Base-by-base conservation (phyloP, 495 filamentous ascomycete species). In the Lasiosphaeria miniovina region DNA sequence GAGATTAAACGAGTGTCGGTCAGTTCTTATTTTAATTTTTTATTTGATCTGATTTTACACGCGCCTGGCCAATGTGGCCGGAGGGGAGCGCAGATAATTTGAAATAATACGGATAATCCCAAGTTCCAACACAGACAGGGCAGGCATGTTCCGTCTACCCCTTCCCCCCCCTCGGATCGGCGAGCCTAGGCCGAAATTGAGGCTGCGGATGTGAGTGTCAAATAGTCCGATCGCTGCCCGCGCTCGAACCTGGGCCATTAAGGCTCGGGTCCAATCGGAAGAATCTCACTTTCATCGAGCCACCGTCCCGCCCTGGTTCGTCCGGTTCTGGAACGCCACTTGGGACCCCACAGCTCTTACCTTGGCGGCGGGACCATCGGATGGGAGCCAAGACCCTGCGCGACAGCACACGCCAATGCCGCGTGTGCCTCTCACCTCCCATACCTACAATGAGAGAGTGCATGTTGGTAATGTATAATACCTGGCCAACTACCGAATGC, bases 211-310 rank as follows among this genome's bases (percentile, higher is more conserved):
- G 24, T 24, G 24, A 24, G 24, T 24, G 11, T 9, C 34, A n/a
- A n/a, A 38, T 15, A 38, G 57, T 59, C 49, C 57, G 57, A 59
- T 59, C 57, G 49, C 48, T 34, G 48, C 57, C 57, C 52, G 57
- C 57, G 52, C 49, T 46, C 36, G n/a, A 34, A 51, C 49, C 40
- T 53, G 49, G 50, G 45, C 49, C 49, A 50, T 43, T 52, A 10
- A 32, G n/a, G 36, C 31, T 40, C 43, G 57, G 49, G 48, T 17
- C 65, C 66, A 68, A 68, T 68, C 66, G 66, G 66, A 68, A 62
- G 55, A 61, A 65, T 55, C 57, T 50, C 41, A 33, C 24, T 41
- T 34, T 43, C 46, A 32, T 50, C 49, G 34, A 49, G 10, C 49
- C 49, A n/a, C 36, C 10, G 33, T 49, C 58, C 24, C 34, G 36